phyloP scores from a whole-genome alignment of 305 asterid genomes.

The Solanum hybrid region DNA sequence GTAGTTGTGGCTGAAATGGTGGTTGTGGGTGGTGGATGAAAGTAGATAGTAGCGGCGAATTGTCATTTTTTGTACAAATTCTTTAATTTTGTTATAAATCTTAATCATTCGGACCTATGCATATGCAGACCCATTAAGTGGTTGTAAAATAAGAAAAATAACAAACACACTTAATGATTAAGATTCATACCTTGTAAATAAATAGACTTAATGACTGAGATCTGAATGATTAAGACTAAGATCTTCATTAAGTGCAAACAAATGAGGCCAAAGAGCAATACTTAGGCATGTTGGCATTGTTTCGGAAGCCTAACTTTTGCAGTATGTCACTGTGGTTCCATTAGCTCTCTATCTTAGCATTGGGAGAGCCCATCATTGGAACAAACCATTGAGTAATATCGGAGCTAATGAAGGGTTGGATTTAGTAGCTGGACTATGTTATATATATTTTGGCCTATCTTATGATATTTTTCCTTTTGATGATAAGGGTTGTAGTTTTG shows the following conservation, averaged over 20 bases:
- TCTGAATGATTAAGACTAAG: background rate
- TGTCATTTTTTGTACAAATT: background rate
- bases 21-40: background rate
- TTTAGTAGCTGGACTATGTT: background rate
- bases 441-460: background rate
- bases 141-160: background rate
- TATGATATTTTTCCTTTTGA: background rate
- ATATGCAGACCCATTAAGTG: background rate
- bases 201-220: background rate
- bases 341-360: background rate
- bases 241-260: background rate
- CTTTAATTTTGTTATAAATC: background rate
- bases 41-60: background rate
- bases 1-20: background rate
- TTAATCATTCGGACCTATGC: no score
- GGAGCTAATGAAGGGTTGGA: background rate
- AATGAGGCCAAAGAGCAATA: background rate
- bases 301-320: background rate
- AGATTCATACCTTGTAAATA: background rate
- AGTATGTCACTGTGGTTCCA: background rate
- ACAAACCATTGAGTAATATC: background rate
- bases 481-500: background rate
- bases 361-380: background rate
- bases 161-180: background rate
- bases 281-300: background rate